Evolutionary conservation across 257 asterid species (phyloP).

Genomic region (Solanum verrucosum): DNA sequence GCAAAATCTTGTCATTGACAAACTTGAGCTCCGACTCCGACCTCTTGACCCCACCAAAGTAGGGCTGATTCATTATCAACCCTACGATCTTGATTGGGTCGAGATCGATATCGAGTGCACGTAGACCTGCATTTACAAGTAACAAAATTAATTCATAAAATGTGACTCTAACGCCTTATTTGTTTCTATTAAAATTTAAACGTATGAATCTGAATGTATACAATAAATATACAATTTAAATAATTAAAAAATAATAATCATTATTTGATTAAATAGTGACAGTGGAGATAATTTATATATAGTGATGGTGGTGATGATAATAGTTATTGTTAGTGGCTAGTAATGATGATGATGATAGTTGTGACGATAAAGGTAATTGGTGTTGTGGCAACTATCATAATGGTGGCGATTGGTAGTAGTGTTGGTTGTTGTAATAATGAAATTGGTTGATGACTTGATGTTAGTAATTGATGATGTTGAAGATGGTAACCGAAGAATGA

Average conservation of each 20-base stretch:
- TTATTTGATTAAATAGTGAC: neutral
- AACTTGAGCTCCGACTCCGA: constrained; percentile 38
- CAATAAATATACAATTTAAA: too few species aligned
- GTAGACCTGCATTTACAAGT: constrained; percentile 8
- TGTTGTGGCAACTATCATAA: too few species aligned
- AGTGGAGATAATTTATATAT: neutral
- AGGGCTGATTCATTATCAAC: constrained; percentile 50
- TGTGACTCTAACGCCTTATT: neutral
- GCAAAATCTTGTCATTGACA: constrained; percentile 20
- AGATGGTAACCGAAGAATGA: neutral
- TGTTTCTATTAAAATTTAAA: neutral
- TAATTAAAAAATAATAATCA: too few species aligned
- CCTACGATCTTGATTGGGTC: constrained; percentile 41
- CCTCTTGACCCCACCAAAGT: constrained; percentile 45
- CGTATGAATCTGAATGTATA: too few species aligned
- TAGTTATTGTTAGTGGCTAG: neutral
- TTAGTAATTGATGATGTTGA: neutral
- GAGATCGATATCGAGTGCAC: constrained; percentile 26
- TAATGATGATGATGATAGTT: neutral
- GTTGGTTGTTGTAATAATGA: too few species aligned
- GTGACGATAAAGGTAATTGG: too few species aligned
- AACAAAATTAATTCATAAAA: neutral
- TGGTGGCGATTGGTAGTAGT: too few species aligned
- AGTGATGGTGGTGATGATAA: neutral
- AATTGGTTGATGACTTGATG: too few species aligned